Percentiles rank a stretch among this genome's conserved stretches.
These are phyloP conservation scores for Kuraishia borneana DNA, from an alignment of 805 yeast species.

Conservation along the genomic window DNA sequence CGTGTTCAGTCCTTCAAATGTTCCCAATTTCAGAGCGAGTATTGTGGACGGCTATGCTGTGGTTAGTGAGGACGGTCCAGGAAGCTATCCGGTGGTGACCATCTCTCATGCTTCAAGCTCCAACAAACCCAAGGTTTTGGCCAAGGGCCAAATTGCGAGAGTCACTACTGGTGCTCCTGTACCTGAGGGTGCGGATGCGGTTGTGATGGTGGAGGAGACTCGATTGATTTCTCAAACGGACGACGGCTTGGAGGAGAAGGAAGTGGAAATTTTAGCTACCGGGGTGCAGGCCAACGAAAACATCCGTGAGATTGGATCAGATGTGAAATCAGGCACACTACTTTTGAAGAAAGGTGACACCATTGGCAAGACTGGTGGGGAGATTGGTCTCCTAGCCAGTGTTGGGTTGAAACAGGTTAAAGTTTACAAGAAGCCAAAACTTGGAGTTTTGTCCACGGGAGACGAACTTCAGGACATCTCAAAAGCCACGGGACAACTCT, in stretches of 20 bases:
- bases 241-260: conserved; percentile 30
- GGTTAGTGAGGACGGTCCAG: conserved; percentile 31
- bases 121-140: conserved; percentile 7
- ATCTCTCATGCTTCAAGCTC: conserved; percentile 30
- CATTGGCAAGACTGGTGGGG: conserved; percentile 34
- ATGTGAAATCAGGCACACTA: conserved; percentile 25
- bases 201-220: conserved; percentile 45
- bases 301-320: conserved; percentile 36
- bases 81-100: conserved; percentile 25
- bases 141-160: conserved; percentile 27
- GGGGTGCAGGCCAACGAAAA: conserved; percentile 30
- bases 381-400: conserved; percentile 35
- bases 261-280: conserved; percentile 26
- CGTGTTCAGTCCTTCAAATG: conserved; percentile 23
- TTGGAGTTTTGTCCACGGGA: conserved; percentile 42
- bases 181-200: conserved; percentile 42
- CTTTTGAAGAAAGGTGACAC: conserved; percentile 23
- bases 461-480: conserved; percentile 32
- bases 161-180: conserved; percentile 49
- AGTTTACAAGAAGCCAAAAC: conserved; percentile 28
- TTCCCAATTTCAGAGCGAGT: conserved; percentile 41
- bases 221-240: conserved; percentile 19
- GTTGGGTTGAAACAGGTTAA: conserved; percentile 27
- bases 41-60: conserved; percentile 50
- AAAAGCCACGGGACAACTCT: conserved; percentile 5